phyloP scores from a whole-genome alignment of 2,329 filamentous ascomycete species.

The Lachnellula subtilissima region DNA sequence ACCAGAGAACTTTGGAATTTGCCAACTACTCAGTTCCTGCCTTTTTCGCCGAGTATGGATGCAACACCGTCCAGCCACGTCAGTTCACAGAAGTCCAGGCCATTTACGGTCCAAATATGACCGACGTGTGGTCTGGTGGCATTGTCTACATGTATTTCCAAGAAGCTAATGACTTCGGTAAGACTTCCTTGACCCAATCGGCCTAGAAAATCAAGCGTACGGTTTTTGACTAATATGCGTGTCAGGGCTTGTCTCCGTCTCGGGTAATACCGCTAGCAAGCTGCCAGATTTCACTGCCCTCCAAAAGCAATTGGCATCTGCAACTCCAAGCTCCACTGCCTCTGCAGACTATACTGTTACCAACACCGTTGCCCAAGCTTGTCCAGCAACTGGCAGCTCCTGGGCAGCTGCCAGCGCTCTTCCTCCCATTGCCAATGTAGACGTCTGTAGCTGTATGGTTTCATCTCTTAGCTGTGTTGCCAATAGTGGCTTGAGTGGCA shows the following conservation, averaged over 20 bases:
- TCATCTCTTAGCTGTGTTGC: constrained; percentile 67
- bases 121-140: constrained; percentile 82
- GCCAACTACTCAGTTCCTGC: constrained; percentile 83
- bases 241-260: constrained; percentile 61
- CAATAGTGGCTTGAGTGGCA: constrained; percentile 48
- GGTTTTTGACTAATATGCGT: constrained; percentile 26
- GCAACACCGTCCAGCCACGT: constrained; percentile 68
- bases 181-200: constrained; percentile 19
- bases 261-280: constrained; percentile 56
- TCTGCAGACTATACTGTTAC: constrained; percentile 66
- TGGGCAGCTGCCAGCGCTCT: constrained; percentile 72
- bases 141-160: constrained; percentile 99
- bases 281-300: constrained; percentile 72
- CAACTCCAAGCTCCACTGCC: constrained; percentile 60
- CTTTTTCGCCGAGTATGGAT: constrained; percentile 99
- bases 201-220: too few relatives aligned
- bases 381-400: constrained; percentile 58
- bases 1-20: constrained; percentile 81
- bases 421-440: constrained; percentile 73
- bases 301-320: constrained; percentile 63
- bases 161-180: constrained; percentile 83
- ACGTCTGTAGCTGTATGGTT: constrained; percentile 84
- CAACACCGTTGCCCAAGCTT: constrained; percentile 63
- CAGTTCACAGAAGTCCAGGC: constrained; percentile 79
- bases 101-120: constrained; percentile 79